Base-by-base conservation (phyloP, 2,329 filamentous ascomycete genomes). In the Ophidiomyces ophidiicola region DNA sequence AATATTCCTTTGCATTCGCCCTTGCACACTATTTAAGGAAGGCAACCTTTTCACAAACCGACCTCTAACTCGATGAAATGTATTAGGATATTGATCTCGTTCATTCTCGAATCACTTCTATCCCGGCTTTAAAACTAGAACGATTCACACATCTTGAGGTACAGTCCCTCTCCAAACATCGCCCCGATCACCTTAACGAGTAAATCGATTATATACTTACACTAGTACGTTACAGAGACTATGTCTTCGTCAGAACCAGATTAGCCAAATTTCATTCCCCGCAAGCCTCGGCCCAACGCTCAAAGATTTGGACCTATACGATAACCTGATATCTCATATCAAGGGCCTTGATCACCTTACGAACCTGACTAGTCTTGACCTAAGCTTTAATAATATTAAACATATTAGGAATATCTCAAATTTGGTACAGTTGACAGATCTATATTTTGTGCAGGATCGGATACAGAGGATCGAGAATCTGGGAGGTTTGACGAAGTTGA, bases 351-450 rank as follows among this genome's bases (percentile, higher is more conserved):
- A 94, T 39, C 69, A 76, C 32, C 74, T 94, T 42, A 75, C 71
- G 8, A 71, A 82, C 45, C 72, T 98, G 39, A 84, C 74, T 4
- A 80, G 68, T 41, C 74, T 98, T 39, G 90, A 98, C 58, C 70
- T 98, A 36, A 92, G 83, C 60, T 98, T 94, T 74, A 98, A 98
- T 69, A 96, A 96, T 68, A 88, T 98, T 67, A 94, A 94, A 60
- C 87, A 94, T 62, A 93, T 98, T 67, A 94, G 93, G 62, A 78
- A 88, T 53, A 67, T 96, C 48, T 72, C 72, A 43, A 81, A 88
- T 52, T 66, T 98, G 43, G 79, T 67, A 15, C 72, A 85, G 39
- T 71, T 96, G 42, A 80, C 72, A 46, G 85, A 96, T 50, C 59
- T 98, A 2, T 98, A 82, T 59, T 82, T 98, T 51, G 85, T 96